Evolutionary conservation across 768 basidiomycete species (phyloP).

Genomic region (Fomitopsis serialis): DNA sequence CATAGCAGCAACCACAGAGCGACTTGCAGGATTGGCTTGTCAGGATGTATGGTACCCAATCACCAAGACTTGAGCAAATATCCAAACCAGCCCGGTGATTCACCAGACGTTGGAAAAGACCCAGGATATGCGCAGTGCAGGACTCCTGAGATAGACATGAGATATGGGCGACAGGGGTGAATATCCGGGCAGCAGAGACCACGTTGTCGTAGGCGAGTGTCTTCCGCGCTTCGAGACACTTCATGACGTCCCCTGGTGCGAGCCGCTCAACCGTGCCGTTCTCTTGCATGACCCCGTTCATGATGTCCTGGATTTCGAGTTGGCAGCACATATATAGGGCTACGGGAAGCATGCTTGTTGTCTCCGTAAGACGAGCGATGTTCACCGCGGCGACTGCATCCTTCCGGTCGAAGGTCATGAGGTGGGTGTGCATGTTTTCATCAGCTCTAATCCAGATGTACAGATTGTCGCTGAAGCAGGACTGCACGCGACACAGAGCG

Average conservation of each 20-base stretch:
- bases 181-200: too few species aligned
- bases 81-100: too few species aligned
- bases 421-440: not conserved
- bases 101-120: too few species aligned
- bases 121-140: too few species aligned
- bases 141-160: too few species aligned
- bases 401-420: not conserved
- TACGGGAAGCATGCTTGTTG: conserved; percentile 13
- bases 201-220: not conserved
- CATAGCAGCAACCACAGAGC: too few species aligned
- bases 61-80: too few species aligned
- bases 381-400: conserved; percentile 15
- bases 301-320: conserved; percentile 7
- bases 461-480: conserved; percentile 4
- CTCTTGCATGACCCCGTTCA: conserved; percentile 4
- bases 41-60: too few species aligned
- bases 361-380: conserved; percentile 16
- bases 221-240: conserved; percentile 2
- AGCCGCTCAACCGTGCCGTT: conserved; percentile 10
- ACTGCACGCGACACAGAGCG: conserved; percentile 13
- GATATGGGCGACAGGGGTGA: too few species aligned
- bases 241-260: conserved; percentile 4
- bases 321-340: conserved; percentile 17
- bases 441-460: not conserved
- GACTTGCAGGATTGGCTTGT: too few species aligned